These are phyloP conservation scores for Vitis hybrid DNA, from an alignment of 177 flowering plant genomes.

Conservation along the genomic window DNA sequence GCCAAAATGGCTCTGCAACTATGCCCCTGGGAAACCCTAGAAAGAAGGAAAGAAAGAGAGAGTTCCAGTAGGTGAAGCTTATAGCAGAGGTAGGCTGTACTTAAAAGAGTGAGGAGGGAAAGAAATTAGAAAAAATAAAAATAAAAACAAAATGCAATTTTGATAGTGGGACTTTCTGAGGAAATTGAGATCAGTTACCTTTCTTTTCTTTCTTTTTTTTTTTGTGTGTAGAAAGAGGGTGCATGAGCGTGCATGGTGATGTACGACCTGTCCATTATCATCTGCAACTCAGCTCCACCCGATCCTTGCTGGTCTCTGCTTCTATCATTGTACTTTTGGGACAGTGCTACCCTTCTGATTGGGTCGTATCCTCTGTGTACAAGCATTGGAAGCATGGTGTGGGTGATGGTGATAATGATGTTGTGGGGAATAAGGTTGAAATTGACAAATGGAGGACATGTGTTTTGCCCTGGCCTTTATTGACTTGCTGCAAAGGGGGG, in stretches of 20 bases:
- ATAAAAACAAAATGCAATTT: too few relatives aligned
- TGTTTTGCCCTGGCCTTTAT: conserved; percentile 5
- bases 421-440: background rate
- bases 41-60: conserved; percentile 14
- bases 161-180: too few relatives aligned
- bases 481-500: conserved; percentile 27
- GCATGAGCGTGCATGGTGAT: conserved; percentile 42
- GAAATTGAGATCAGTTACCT: too few relatives aligned
- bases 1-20: conserved; percentile 46
- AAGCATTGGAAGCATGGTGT: background rate
- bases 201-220: too few relatives aligned
- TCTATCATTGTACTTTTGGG: background rate
- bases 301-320: background rate
- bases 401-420: background rate
- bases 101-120: background rate
- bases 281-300: too few relatives aligned
- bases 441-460: conserved; percentile 9
- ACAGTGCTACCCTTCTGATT: background rate
- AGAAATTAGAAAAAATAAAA: too few relatives aligned
- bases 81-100: background rate
- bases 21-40: conserved; percentile 28
- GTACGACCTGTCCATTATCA: conserved; percentile 16
- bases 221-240: conserved; percentile 17
- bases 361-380: background rate
- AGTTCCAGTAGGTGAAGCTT: conserved; percentile 2